Evolutionary conservation across 73 alveolate species (phyloP), one percentile per base, ranked within the genome.

Genomic region (Stentor roeselii): DNA sequence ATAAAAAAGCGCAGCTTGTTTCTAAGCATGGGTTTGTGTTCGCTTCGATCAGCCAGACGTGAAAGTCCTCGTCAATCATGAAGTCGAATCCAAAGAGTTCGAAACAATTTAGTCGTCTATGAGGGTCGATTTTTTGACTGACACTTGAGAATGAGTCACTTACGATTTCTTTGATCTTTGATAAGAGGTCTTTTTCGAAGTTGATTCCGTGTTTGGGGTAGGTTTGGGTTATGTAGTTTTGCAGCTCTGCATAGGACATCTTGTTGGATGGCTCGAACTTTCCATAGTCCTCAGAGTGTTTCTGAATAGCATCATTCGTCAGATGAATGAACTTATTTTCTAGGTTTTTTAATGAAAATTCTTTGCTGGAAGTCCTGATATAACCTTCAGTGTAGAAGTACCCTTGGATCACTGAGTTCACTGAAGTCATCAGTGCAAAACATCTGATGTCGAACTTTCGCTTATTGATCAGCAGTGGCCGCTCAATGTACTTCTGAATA

Each of bases 1-100:
- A 82, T 58, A 94, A 85, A 31, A 87, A 82, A 11, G 98, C 96
- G 76, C 95, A 87, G 21, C 94, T 34, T 1, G 80, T 67, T 67
- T 32, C 41, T 0, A 67, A 21, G 11, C 37, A 32, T 67, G 80
- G 80, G 34, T 32, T 67, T 67, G 37, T 21, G 34, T 67, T 67
- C 1, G 37, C 41, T 2, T 67, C 80, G 34, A 67, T 93, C 11
- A 67, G 34, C 80, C 80, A 67, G 1, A 32, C 80, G 34, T 67
- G 21, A 21, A 67, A 67, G 34, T 67, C 80, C 0, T 67, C 80
- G 34, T 67, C 80, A 32, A 67, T 21, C 80, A 67, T 67, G 34
- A 67, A 67, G 2, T 67, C 80, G 3, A 30, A 32, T 0, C 80
- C 80, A 67, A 67, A 67, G 21, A 67, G 34, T 67, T 67, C 80